Base-by-base conservation (phyloP, 1,139 yeast species). In the Pneumocystis carinii region DNA sequence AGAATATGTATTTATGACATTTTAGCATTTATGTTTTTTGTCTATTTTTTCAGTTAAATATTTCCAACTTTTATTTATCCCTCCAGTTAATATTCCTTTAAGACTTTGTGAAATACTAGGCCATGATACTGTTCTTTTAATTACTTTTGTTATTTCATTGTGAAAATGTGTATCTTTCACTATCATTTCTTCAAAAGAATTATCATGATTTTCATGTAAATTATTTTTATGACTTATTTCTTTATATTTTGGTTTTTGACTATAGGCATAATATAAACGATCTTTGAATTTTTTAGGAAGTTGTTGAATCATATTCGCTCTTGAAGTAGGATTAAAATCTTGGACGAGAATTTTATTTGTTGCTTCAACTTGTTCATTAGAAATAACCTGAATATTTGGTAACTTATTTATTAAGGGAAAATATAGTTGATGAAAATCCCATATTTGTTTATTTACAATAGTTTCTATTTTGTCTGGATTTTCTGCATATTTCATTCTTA, bases 31-130 rank as follows among this genome's bases (percentile, higher is more conserved):
- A 61, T 41, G 4, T 62, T 59, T 59, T 61, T 77, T 77, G 42
- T 70, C 66, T 37, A 76, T 69, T 74, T 92, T 92, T 63, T 90
- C 96, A 72, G 81, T 75, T 3, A 96, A 92, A 74, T 92, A 92
- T 68, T 79, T 81, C 60, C 83, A 72, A 19, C 95, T 84, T 71
- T 87, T 86, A 38, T 77, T 71, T 1, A 88, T 64, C 0, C 99
- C 98, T 0, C 97, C 96, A 2, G 95, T 89, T 56, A 87, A 76
- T 3, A 92, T 70, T 0, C 99, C 98, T 72, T 90, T 90, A 27
- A 83, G 69, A 38, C 89, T 83, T 73, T 94, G 98, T 15, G 83
- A 73, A 14, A 86, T 71, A 17, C 96, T 87, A 14, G 95, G 87
- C 69, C 78, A 75, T 38, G 81, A 77, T 12, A 90, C 90, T 0